Percentiles rank a stretch among this genome's conserved stretches.
Conservation (phyloP, 2,329 filamentous ascomycete species). For the Podosphaera leucotricha region DNA sequence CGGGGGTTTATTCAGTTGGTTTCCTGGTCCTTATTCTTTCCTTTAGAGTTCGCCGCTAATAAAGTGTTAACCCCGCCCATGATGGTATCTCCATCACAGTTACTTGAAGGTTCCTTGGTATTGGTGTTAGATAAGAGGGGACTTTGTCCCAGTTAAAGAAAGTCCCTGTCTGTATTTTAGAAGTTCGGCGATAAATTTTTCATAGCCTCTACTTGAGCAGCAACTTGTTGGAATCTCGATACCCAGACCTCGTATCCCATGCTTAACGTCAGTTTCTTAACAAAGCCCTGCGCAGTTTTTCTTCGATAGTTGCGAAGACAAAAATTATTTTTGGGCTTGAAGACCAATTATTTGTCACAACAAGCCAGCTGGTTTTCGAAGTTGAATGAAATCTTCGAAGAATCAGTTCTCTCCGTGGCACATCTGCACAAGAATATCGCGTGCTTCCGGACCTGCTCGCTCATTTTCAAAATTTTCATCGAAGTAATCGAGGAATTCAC, state of each 20-base stretch:
- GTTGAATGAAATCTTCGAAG: not conserved
- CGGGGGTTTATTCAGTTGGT: not conserved
- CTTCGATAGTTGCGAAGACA: not conserved
- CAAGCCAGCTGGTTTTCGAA: not conserved
- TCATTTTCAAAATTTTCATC: not conserved
- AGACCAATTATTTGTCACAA: not conserved
- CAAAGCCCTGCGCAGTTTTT: not conserved
- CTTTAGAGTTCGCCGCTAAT: not conserved
- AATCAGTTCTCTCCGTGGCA: not conserved
- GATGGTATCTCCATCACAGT: not conserved
- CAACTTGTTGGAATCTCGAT: not conserved
- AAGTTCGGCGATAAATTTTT: not conserved
- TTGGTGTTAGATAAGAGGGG: not conserved
- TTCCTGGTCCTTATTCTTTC: not conserved
- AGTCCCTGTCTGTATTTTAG: not conserved
- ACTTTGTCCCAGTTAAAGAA: not conserved
- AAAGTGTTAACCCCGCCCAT: not conserved
- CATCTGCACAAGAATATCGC: not conserved
- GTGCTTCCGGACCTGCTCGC: not conserved
- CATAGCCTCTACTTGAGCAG: not conserved
- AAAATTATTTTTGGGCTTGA: not conserved
- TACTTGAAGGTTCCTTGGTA: not conserved
- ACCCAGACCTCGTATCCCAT: not conserved
- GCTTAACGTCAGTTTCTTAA: not conserved
- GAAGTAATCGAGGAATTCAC: not conserved